Evolutionary conservation across 768 basidiomycete genomes (phyloP).

Genomic region (Podaxis pistillaris): DNA sequence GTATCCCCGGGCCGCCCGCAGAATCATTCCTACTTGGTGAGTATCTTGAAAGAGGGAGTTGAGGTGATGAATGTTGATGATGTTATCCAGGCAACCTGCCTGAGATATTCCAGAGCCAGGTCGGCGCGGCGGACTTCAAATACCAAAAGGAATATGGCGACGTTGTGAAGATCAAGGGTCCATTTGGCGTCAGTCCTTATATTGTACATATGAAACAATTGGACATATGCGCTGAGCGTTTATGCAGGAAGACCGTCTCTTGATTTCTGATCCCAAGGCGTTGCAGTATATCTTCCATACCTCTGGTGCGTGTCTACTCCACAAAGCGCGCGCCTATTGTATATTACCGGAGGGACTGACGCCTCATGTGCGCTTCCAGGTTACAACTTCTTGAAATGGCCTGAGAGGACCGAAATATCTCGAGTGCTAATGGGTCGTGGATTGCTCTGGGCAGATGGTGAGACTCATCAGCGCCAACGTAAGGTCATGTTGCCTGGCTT

Average conservation of each 20-base stretch:
- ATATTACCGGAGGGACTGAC: not conserved
- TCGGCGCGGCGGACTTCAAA: conserved; percentile 50
- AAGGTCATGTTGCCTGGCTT: conserved; percentile 57
- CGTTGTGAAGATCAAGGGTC: conserved; percentile 48
- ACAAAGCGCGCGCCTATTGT: not conserved
- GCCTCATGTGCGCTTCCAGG: conserved; percentile 26
- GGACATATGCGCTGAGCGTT: not conserved
- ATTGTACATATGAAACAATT: conserved; percentile 1
- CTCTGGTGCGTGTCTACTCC: conserved; percentile 29
- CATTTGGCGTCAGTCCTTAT: conserved; percentile 40
- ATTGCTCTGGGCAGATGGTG: conserved; percentile 55
- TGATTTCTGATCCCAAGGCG: conserved; percentile 57
- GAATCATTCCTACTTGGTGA: conserved; percentile 49
- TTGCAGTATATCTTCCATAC: conserved; percentile 58
- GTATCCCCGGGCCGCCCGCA: conserved; percentile 47
- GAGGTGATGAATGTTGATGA: not conserved
- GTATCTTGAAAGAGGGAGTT: not conserved
- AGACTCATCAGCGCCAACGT: conserved; percentile 53
- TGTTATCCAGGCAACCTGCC: conserved; percentile 41
- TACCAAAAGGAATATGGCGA: conserved; percentile 50
- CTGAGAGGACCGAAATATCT: conserved; percentile 47
- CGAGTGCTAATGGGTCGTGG: conserved; percentile 51
- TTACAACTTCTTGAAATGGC: conserved; percentile 54
- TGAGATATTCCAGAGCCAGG: conserved; percentile 50
- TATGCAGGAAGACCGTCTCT: conserved; percentile 47